Evolutionary conservation across 2,329 filamentous ascomycete genomes (phyloP).

Genomic region (Ceratocystiopsis brevicomis): DNA sequence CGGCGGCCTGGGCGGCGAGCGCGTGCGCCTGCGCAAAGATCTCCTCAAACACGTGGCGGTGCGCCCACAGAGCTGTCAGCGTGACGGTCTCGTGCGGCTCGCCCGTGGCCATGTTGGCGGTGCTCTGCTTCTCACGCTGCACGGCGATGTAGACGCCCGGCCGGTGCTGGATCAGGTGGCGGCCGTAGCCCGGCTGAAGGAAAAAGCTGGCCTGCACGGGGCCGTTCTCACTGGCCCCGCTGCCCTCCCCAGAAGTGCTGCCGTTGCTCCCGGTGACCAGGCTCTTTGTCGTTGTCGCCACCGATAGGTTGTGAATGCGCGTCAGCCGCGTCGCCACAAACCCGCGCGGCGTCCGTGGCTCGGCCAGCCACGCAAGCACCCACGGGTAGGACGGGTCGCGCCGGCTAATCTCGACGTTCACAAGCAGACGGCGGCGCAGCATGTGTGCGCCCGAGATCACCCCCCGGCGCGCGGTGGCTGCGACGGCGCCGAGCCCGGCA

Average conservation of each 20-base stretch:
- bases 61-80: conserved; percentile 75
- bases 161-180: conserved; percentile 71
- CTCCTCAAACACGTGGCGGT: conserved; percentile 75
- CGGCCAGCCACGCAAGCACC: conserved; percentile 87
- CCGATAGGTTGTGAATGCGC: conserved; percentile 39
- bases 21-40: conserved; percentile 76
- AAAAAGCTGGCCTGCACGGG: conserved; percentile 64
- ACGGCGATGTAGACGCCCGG: conserved; percentile 69
- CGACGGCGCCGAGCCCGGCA: conserved; percentile 65
- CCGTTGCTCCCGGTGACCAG: conserved; percentile 35
- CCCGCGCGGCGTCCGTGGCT: conserved; percentile 48
- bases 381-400: conserved; percentile 86
- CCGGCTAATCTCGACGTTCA: conserved; percentile 89
- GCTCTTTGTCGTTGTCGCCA: conserved; percentile 29
- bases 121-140: conserved; percentile 67
- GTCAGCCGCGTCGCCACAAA: conserved; percentile 40
- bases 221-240: conserved; percentile 41
- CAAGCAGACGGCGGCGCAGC: conserved; percentile 67
- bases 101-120: conserved; percentile 63
- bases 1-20: conserved; percentile 58
- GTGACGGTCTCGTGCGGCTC: conserved; percentile 89
- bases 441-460: conserved; percentile 52
- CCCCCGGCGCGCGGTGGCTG: conserved; percentile 64
- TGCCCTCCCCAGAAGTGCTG: conserved; percentile 36
- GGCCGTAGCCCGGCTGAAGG: conserved; percentile 77